Percentiles rank a stretch among this genome's conserved stretches.
Conservation (phyloP, 225 moss, liverwort and hornwort species). For the Neckera pumila region DNA sequence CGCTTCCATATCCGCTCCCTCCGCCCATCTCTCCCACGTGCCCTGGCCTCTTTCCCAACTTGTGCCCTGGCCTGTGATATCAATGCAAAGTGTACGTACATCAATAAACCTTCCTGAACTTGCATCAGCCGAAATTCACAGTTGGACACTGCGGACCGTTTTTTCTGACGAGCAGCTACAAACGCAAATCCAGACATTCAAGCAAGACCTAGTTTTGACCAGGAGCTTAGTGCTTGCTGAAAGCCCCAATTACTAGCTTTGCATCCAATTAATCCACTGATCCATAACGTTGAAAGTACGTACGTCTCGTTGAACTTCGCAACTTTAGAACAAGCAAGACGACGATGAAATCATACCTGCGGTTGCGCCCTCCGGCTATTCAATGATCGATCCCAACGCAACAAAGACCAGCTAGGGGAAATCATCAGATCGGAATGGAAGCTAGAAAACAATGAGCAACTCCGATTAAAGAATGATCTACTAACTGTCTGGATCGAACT, state of each 20-base stretch:
- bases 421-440: too few relatives aligned
- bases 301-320: background rate
- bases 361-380: background rate
- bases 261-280: background rate
- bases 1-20: background rate
- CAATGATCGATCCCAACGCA: background rate
- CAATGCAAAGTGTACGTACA: background rate
- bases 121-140: background rate
- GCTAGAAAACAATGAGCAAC: background rate
- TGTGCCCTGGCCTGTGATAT: background rate
- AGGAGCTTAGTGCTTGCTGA: background rate
- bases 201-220: background rate
- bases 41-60: background rate
- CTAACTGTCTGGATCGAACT: background rate
- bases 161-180: background rate
- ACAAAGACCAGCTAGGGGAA: background rate
- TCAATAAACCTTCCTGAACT: background rate
- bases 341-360: background rate
- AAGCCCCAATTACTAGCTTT: background rate
- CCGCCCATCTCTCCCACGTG: background rate
- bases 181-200: background rate
- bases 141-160: background rate
- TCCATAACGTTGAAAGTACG: background rate
- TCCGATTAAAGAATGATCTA: background rate
- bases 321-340: background rate